Conservation (phyloP, 2,329 filamentous ascomycete genomes). For the Cytospora piceicola region DNA sequence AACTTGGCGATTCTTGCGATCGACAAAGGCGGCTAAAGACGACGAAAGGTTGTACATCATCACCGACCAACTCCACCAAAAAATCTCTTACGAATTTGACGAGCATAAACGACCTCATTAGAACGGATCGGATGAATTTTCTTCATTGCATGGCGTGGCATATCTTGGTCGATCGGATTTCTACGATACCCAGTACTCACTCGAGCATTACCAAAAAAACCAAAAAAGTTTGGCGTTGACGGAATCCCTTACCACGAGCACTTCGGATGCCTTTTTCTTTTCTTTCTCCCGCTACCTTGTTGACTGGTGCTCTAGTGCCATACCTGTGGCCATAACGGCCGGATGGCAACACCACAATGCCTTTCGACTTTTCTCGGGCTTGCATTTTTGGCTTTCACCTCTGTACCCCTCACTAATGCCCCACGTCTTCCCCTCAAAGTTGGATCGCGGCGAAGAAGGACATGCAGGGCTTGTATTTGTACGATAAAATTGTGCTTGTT, state of each 20-base stretch:
- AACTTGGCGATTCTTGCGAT: not conserved
- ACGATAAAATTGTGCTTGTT: not conserved
- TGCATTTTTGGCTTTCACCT: not conserved
- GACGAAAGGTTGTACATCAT: constrained; percentile 16
- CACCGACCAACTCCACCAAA: not conserved
- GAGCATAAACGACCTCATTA: constrained; percentile 13
- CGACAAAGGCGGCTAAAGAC: not conserved
- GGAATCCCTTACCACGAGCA: not conserved
- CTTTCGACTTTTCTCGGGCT: not conserved
- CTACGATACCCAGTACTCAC: constrained; percentile 20
- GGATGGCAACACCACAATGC: not conserved
- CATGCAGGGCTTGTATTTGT: not conserved
- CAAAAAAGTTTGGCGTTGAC: constrained; percentile 17
- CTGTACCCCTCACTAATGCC: not conserved
- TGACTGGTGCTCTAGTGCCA: not conserved
- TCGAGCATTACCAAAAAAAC: constrained; percentile 6
- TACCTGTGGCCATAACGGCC: not conserved
- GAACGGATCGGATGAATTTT: constrained; percentile 26
- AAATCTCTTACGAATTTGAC: constrained; percentile 11
- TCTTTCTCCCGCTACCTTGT: not conserved
- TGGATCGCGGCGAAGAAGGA: not conserved
- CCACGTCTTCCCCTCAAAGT: not conserved
- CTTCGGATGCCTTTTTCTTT: not conserved
- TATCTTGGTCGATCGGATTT: constrained; percentile 16
- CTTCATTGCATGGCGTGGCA: constrained; percentile 23